Conservation (phyloP, 164 flowering plant genomes). For the Stephania cephalantha region DNA sequence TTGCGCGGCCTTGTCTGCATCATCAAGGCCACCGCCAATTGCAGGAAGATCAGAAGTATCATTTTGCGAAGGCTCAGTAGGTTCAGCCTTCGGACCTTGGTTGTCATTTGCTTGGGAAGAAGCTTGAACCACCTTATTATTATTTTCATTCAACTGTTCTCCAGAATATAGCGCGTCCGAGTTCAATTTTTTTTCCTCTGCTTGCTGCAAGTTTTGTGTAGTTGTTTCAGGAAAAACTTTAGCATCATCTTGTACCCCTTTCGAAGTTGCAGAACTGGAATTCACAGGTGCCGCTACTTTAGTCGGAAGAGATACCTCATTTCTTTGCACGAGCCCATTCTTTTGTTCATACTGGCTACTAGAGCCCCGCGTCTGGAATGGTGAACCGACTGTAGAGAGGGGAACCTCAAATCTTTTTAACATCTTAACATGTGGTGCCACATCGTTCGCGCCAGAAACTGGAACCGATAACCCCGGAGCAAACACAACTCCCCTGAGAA, state of each 20-base stretch:
- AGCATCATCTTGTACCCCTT: constrained; percentile 6
- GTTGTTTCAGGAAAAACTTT: constrained; percentile 9
- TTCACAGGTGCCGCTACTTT: constrained; percentile 3
- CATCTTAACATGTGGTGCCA: constrained; percentile 70
- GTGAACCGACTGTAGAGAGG: constrained; percentile 22
- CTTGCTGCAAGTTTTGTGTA: neutral
- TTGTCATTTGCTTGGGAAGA: constrained; percentile 2
- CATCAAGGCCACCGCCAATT: neutral
- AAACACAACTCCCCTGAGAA: constrained; percentile 76
- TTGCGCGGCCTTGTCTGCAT: constrained; percentile 13
- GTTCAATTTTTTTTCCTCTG: neutral
- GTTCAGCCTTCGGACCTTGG: constrained; percentile 8
- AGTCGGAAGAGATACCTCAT: constrained; percentile 7
- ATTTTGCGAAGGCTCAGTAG: neutral
- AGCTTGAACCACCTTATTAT: neutral
- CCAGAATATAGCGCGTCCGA: neutral
- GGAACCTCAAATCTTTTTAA: constrained; percentile 46
- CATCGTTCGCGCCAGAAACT: constrained; percentile 65
- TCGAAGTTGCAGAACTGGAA: neutral
- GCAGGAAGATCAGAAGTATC: constrained; percentile 4
- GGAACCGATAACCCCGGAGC: constrained; percentile 71
- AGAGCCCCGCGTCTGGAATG: constrained; percentile 20
- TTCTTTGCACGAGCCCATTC: constrained; percentile 18
- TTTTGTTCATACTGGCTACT: constrained; percentile 18
- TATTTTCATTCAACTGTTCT: neutral